phyloP scores from a whole-genome alignment of 176 grass and related monocot species.

The Aegilops longissima region DNA sequence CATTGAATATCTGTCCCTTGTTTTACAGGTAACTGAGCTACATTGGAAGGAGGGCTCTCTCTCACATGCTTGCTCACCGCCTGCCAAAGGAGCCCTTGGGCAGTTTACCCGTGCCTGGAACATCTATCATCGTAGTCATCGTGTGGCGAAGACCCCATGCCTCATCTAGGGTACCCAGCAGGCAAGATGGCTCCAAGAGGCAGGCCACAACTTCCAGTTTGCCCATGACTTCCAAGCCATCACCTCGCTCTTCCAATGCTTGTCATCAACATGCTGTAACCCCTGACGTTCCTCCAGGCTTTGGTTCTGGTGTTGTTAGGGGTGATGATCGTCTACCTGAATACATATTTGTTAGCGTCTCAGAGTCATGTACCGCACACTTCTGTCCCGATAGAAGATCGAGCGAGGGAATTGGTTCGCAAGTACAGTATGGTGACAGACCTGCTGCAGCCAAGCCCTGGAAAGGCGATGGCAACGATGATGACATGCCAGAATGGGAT shows the following conservation, averaged over 20 bases:
- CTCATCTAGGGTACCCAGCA: conserved; percentile 38
- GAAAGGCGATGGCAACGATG: conserved; percentile 23
- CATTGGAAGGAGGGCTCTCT: conserved; percentile 51
- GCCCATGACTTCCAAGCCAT: not conserved
- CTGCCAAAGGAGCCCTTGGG: conserved; percentile 53
- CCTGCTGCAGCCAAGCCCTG: conserved; percentile 34
- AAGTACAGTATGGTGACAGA: conserved; percentile 57
- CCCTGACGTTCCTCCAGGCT: conserved; percentile 45
- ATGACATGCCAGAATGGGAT: conserved; percentile 51
- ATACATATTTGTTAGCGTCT: conserved; percentile 38
- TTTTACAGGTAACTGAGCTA: conserved; percentile 54
- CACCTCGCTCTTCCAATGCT: not conserved
- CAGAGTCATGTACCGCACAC: not conserved
- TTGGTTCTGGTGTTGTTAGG: conserved; percentile 42
- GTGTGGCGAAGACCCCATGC: conserved; percentile 60
- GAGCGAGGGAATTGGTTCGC: conserved; percentile 45
- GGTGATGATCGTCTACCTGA: conserved; percentile 61
- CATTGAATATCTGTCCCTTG: not conserved
- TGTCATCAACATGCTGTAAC: conserved; percentile 24
- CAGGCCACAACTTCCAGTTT: conserved; percentile 30
- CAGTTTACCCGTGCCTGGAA: conserved; percentile 9
- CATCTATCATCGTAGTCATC: conserved; percentile 46
- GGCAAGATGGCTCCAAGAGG: conserved; percentile 30
- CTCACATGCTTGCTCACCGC: conserved; percentile 40
- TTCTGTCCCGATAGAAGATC: conserved; percentile 9